Evolutionary conservation across 805 yeast species (phyloP), one percentile per base, ranked within the genome.

Genomic region (Spathaspora gorwiae): DNA sequence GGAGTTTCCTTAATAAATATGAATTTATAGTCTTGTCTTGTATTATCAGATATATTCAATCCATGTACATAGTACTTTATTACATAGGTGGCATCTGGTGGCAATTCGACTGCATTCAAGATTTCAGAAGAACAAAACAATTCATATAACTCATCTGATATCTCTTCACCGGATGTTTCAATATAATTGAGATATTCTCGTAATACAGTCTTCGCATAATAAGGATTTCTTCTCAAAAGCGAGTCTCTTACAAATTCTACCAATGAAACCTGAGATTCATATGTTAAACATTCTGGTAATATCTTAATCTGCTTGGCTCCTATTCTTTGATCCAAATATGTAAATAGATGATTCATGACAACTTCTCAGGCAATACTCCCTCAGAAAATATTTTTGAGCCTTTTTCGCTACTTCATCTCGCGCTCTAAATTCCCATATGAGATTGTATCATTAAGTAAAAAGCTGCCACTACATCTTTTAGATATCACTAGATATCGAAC

Each of bases 1-100:
- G 90, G 92, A 0, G 79, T 72, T 54, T 86, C 94, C 47, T 64
- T 65, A 3, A 84, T 76, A 6, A 53, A 52, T 1, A 70, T 56
- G n/a, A 15, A 32, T 35, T 40, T 33, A 32, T 26, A 1, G 8
- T 40, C 47, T 11, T 35, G 34, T 3, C 11, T n/a, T 35, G 37
- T 10, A 29, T 29, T 9, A 29, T 29, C 32, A 13, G 75, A 57
- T 0, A 41, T 48, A 12, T 35, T 14, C 26, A 54, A 44, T 31
- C 65, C 49, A 54, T 54, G 46, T 12, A 73, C 48, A 9, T 58
- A 54, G 46, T 74, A 75, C n/a, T 55, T 51, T 6, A 75, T 48
- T 3, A 58, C 44, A 47, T 77, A 81, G 2, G 57, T 42, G 10
- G 63, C 66, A 1, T 76, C 68, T 2, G 78, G 70, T 1, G 50